phyloP scores from a whole-genome alignment of 257 asterid species.

The Lycium ferocissimum region DNA sequence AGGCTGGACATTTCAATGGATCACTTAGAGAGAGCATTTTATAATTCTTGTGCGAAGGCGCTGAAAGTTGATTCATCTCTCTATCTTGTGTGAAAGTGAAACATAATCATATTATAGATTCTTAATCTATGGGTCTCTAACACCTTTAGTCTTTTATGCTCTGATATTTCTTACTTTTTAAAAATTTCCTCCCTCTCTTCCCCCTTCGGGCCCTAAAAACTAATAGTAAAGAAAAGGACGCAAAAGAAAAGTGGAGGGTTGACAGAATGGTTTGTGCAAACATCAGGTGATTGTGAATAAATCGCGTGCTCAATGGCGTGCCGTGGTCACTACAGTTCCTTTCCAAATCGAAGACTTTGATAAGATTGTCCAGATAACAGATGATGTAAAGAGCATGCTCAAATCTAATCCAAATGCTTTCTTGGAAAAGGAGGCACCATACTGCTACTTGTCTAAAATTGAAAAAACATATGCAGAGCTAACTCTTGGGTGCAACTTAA shows the following conservation, averaged over 20 bases:
- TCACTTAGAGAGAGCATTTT: background rate
- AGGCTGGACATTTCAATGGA: background rate
- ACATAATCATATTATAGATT: constrained; percentile 20
- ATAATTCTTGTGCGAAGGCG: background rate
- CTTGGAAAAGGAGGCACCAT: constrained; percentile 87
- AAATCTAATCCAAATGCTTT: constrained; percentile 70
- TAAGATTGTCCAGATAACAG: constrained; percentile 72
- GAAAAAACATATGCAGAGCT: constrained; percentile 76
- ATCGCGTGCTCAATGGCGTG: constrained; percentile 82
- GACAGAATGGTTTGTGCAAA: constrained; percentile 31
- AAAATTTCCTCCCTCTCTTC: background rate
- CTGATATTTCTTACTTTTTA: background rate
- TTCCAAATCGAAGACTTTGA: constrained; percentile 66
- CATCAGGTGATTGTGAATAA: constrained; percentile 86
- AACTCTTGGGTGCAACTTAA: constrained; percentile 90
- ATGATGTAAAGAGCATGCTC: constrained; percentile 77
- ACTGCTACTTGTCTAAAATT: constrained; percentile 73
- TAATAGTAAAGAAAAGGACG: background rate
- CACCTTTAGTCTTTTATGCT: constrained; percentile 1
- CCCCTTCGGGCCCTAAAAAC: background rate
- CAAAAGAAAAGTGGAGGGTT: background rate
- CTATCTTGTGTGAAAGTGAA: background rate
- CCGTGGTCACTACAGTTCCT: constrained; percentile 63
- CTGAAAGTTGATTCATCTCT: constrained; percentile 17
- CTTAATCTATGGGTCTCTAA: background rate